Evolutionary conservation across 441 rosid species (phyloP), one percentile per base, ranked within the genome.

Genomic region (Pelargonium fulgidum): DNA sequence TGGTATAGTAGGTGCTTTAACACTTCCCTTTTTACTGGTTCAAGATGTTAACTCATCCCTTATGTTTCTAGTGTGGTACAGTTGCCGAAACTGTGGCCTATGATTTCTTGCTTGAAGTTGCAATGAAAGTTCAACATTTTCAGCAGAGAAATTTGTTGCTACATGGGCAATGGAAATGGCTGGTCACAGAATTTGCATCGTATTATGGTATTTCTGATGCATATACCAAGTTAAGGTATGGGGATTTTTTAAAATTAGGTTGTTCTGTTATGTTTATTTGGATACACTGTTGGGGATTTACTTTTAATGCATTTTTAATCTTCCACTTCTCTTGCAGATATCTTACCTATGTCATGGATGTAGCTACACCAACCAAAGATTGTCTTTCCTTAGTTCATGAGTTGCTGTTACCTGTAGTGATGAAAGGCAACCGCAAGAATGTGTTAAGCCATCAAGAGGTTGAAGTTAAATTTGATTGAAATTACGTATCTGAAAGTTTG

Each of bases 1-100:
- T 58, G 12, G 62, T 58, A 19, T 58, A 12, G 22, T 24, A 58
- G 62, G 22, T 58, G 24, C 26, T 20, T 58, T 17, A 58, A 20
- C 33, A 17, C 17, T 20, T 58, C 24, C 62, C 13, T 17, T 17
- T 58, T 20, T 58, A 17, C 62, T 58, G 64, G 66, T 70, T 19
- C 39, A 73, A 66, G 68, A 41, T 68, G 64, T 75, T 80, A 41
- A 78, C 69, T 67, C 36, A 72, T 70, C 71, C 72, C 64, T 77
- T 78, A 67, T 73, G 65, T 36, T 75, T 48, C 63, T 76, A 94
- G 99, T 92, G 87, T 78, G 97, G 97, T 47, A 87, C 93, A 70
- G 96, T 94, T 56, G 99, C 97, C 3, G 99, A 94, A 80, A 94
- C 99, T 67, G 99, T 94, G 50, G 96, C 97, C 24, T 94, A 94